phyloP scores from a whole-genome alignment of 2,329 filamentous ascomycete genomes.

The Aspergillus intermedius region DNA sequence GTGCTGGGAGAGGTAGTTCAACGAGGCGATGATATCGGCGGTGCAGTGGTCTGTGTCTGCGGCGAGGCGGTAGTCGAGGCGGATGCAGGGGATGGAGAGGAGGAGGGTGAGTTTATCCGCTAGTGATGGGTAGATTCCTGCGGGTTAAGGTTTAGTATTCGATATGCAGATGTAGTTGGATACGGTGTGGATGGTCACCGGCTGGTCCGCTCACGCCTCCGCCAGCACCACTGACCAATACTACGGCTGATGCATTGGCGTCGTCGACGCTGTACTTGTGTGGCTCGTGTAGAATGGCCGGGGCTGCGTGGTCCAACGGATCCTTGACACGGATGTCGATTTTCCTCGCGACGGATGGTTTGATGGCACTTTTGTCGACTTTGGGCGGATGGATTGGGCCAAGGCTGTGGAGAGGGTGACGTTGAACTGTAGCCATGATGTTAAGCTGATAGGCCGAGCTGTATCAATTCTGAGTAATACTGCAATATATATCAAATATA shows the following conservation, averaged over 20 bases:
- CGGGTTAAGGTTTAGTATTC: neutral
- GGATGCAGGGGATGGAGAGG: slow-evolving; percentile 33
- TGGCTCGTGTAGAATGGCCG: slow-evolving; percentile 28
- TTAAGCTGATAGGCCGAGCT: neutral
- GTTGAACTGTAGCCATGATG: slow-evolving; percentile 1
- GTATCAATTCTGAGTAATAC: too few relatives aligned
- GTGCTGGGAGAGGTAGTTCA: slow-evolving; percentile 28
- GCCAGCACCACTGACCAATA: slow-evolving; percentile 29
- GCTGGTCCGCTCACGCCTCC: slow-evolving; percentile 37
- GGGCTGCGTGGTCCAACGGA: slow-evolving; percentile 16
- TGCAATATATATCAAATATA: too few relatives aligned
- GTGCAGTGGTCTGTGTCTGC: slow-evolving; percentile 31
- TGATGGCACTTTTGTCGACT: slow-evolving; percentile 8
- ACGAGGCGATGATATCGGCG: slow-evolving; percentile 30
- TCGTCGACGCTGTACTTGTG: slow-evolving; percentile 15
- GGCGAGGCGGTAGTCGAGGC: slow-evolving; percentile 37
- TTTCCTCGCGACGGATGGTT: slow-evolving; percentile 9
- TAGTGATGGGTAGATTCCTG: slow-evolving; percentile 34
- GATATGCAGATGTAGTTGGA: neutral
- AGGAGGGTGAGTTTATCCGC: slow-evolving; percentile 37
- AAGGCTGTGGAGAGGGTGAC: neutral
- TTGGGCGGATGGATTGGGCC: slow-evolving; percentile 12
- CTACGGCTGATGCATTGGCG: slow-evolving; percentile 15
- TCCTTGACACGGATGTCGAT: slow-evolving; percentile 15
- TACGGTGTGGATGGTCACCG: slow-evolving; percentile 15